Base-by-base conservation (phyloP, 139 green algal species). In the Chlorella sp. region DNA sequence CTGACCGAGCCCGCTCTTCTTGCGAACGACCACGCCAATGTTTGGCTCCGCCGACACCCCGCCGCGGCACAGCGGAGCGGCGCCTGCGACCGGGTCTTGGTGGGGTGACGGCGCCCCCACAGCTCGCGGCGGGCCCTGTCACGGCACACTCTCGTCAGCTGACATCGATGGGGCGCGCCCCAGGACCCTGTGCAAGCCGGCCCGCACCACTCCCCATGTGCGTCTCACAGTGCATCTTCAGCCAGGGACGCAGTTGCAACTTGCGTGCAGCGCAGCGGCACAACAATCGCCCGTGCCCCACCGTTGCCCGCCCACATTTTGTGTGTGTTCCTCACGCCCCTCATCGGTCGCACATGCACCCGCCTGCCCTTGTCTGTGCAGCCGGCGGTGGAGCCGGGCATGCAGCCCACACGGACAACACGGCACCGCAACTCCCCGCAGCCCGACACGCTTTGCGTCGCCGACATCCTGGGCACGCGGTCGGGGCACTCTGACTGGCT, bases 131-230 rank as follows among this genome's bases (percentile, higher is more conserved):
- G 60, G 22, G 64, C 64, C 64, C 64, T 26, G 64, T 22, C 88
- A 91, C 40, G 88, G 88, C 36, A 80, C 77, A 5, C 80, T 91
- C 18, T 89, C 80, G 7, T 68, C 37, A 14, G n/a, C 80, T 18
- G 89, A 85, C 61, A 91, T 91, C 11, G 64, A 80, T 36, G 82
- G 82, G 53, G 81, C 89, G 1, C 57, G 75, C 48, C 89, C 89
- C 14, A 81, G 24, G 39, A 64, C 48, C 71, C 40, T 83, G 37
- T 79, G 26, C 64, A 9, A 34, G 0, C 16, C 30, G 76, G 39
- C 37, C 30, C 75, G 28, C 60, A 64, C 5, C 34, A 22, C 57
- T 3, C 78, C 66, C 21, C 40, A 61, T 28, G 78, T 64, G 24
- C 1, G 75, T 53, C 2, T 28, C 48, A 16, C 48, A 57, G 48